Conservation (phyloP, 129 eudicot species). For the Flaveria robusta region DNA sequence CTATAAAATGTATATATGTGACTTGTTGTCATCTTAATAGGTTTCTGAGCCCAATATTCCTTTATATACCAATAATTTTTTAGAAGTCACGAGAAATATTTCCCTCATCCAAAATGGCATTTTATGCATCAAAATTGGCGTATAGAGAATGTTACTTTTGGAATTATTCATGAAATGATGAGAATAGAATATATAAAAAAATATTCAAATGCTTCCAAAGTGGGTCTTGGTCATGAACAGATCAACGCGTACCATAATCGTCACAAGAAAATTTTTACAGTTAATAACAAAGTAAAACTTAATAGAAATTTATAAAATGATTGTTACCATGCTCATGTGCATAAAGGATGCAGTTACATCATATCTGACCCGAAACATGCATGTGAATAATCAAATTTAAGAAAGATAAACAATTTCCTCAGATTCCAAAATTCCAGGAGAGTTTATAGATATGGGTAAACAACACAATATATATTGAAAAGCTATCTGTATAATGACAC, state of each 20-base stretch:
- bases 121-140: slow-evolving; percentile 30
- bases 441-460: slow-evolving; percentile 16
- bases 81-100: slow-evolving; percentile 45
- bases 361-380: slow-evolving; percentile 14
- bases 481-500: neutral
- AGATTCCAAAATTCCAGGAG: slow-evolving; percentile 36
- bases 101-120: slow-evolving; percentile 36
- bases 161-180: slow-evolving; percentile 37
- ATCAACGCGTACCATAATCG: slow-evolving; percentile 24
- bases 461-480: neutral
- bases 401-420: slow-evolving; percentile 20
- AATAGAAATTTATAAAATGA: neutral
- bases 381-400: slow-evolving; percentile 27
- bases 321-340: slow-evolving; percentile 33
- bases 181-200: slow-evolving; percentile 23
- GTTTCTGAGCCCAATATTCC: neutral
- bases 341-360: slow-evolving; percentile 11
- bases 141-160: slow-evolving; percentile 41
- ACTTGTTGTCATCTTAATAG: slow-evolving; percentile 24
- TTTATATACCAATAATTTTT: neutral
- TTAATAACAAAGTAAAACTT: neutral
- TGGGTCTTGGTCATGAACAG: slow-evolving; percentile 34
- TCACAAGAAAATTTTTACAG: slow-evolving; percentile 27
- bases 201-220: slow-evolving; percentile 34
- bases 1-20: slow-evolving; percentile 16